Evolutionary conservation across 1,284 basidiomycete species (phyloP).

Genomic region (Gymnopus androsaceus): DNA sequence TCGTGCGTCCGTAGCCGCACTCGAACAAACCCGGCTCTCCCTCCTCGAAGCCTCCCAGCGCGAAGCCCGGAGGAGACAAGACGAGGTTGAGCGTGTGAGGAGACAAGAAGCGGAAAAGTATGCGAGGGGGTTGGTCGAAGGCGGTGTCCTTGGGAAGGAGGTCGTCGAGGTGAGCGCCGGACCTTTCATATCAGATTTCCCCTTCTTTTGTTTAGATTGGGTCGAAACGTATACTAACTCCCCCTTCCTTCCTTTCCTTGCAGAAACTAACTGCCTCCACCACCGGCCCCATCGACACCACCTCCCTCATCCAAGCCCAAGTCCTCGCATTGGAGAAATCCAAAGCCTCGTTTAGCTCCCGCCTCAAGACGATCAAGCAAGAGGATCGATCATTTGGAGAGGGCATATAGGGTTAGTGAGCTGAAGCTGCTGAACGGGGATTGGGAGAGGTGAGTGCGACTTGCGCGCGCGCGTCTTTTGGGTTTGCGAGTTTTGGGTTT

Average conservation of each 20-base stretch:
- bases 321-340: slow-evolving; percentile 97
- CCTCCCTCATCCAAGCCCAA: slow-evolving; percentile 88
- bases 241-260: too few relatives aligned
- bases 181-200: too few relatives aligned
- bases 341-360: slow-evolving; percentile 87
- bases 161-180: too few relatives aligned
- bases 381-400: slow-evolving; percentile 94
- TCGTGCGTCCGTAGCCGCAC: neutral
- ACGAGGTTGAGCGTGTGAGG: slow-evolving; percentile 72
- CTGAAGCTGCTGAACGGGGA: slow-evolving; percentile 84
- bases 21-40: neutral
- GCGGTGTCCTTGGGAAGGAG: too few relatives aligned
- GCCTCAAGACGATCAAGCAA: slow-evolving; percentile 85
- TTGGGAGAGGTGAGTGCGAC: slow-evolving; percentile 90
- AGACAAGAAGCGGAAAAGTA: slow-evolving; percentile 77
- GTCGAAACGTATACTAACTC: too few relatives aligned
- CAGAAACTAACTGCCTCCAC: too few relatives aligned
- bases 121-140: too few relatives aligned
- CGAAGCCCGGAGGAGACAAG: slow-evolving; percentile 89
- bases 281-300: slow-evolving; percentile 84
- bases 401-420: slow-evolving; percentile 95
- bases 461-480: too few relatives aligned
- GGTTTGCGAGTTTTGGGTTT: too few relatives aligned
- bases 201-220: too few relatives aligned
- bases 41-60: slow-evolving; percentile 84